phyloP scores from a whole-genome alignment of 2,329 filamentous ascomycete species.

The Fusarium transvaalense region DNA sequence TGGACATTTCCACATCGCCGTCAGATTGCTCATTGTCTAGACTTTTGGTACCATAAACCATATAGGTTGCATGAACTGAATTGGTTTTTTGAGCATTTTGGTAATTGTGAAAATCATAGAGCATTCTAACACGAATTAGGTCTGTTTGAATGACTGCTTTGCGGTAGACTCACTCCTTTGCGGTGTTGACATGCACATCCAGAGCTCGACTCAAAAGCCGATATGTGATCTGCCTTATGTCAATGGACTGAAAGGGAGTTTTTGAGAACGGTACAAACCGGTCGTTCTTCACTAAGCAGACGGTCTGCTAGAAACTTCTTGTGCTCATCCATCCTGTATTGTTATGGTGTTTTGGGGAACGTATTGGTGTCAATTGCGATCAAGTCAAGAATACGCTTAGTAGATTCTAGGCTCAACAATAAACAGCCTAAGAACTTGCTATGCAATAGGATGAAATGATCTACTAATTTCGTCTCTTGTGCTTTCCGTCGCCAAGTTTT shows the following conservation, averaged over 20 bases:
- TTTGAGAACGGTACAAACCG: constrained; percentile 63
- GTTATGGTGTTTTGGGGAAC: not conserved
- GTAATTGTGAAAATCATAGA: constrained; percentile 86
- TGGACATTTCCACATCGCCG: constrained; percentile 77
- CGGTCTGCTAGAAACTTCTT: constrained; percentile 79
- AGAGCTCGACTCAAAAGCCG: constrained; percentile 84
- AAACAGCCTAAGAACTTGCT: not conserved
- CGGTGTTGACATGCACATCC: constrained; percentile 85
- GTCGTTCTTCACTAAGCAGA: constrained; percentile 79
- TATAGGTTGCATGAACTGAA: constrained; percentile 91
- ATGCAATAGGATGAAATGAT: not conserved
- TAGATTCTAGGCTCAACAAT: not conserved
- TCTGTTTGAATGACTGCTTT: constrained; percentile 12
- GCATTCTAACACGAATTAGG: constrained; percentile 71
- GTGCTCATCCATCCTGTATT: constrained; percentile 66
- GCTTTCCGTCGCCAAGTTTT: not conserved
- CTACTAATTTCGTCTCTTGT: not conserved
- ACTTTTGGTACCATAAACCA: constrained; percentile 78
- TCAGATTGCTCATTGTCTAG: constrained; percentile 58
- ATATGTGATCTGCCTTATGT: constrained; percentile 79
- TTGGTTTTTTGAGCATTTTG: constrained; percentile 86
- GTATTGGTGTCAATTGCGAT: not conserved
- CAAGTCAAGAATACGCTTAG: not conserved
- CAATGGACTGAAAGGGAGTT: constrained; percentile 12
- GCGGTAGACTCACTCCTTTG: constrained; percentile 78